Evolutionary conservation across 116 monocot genomes (phyloP), one percentile per base, ranked within the genome.

Genomic region (Cymodocea nodosa): DNA sequence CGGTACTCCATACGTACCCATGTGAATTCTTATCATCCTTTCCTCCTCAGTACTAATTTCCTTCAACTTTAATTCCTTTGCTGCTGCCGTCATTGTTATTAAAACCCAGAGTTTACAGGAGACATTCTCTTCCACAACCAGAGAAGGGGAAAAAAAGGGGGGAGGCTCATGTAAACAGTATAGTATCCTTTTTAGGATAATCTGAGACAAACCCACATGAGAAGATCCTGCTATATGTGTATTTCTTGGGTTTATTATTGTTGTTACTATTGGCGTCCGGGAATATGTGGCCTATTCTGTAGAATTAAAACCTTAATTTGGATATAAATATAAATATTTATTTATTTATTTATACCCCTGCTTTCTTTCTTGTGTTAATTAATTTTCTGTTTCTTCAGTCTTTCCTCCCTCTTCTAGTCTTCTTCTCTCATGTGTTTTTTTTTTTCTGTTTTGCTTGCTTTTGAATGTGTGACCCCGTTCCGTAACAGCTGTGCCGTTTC

Each of bases 401-500:
- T n/a, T 35, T 19, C 39, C 49, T 19, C 37, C 20, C 19, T 63
- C 40, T 9, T n/a, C 17, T 39, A n/a, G 17, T 63, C 19, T 63
- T 44, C n/a, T 40, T 20, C 40, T 20, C 18, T 20, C 13, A 5
- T 16, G 22, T 6, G 23, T 60, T 15, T 4, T 23, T 22, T 24
- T 3, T 6, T 57, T 14, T 57, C 13, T 19, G 57, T 15, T 57
- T 61, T 35, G 37, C 13, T 10, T 60, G 73, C 62, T 71, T 73
- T 76, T 64, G 79, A 72, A 74, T 79, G 67, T 50, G 50, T 54
- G 63, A 8, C 23, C 19, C 55, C 52, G n/a, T 56, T 58, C 70
- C 62, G 73, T 75, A 78, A 83, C 76, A 74, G 76, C 80, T 69
- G 71, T 76, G 78, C 79, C 70, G 73, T 79, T 83, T 81, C 76